These are phyloP conservation scores for Talaromyces sp. DNA, from an alignment of 2,329 filamentous ascomycete genomes.

Conservation along the genomic window DNA sequence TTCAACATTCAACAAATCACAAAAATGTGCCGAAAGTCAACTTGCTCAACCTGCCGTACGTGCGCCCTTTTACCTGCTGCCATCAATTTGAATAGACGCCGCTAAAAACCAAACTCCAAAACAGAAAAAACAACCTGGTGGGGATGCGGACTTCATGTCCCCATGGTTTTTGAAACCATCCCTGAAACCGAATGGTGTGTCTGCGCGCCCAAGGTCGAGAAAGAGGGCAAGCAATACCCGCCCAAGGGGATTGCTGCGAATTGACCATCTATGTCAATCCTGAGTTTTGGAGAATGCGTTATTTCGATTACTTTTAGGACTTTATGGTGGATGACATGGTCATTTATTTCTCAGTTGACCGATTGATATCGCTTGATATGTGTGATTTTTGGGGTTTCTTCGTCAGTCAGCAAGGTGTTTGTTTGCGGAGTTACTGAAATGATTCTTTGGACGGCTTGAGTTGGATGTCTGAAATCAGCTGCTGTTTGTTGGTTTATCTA, in stretches of 20 bases:
- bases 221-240: slow-evolving; percentile 13
- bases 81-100: too few relatives aligned
- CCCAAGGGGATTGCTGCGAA: slow-evolving; percentile 12
- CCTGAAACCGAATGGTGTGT: slow-evolving; percentile 11
- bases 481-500: not conserved
- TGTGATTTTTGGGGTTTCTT: not conserved
- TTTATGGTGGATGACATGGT: not conserved
- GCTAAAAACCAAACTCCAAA: not conserved
- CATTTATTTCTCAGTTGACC: too few relatives aligned
- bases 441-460: not conserved
- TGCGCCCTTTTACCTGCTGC: too few relatives aligned
- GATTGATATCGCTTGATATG: not conserved
- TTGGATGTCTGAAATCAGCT: not conserved
- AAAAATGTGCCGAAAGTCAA: slow-evolving; percentile 13
- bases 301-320: not conserved
- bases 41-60: slow-evolving; percentile 15
- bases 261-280: slow-evolving; percentile 1
- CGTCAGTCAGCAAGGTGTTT: not conserved
- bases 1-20: not conserved
- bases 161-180: slow-evolving; percentile 13
- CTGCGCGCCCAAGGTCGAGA: slow-evolving; percentile 11
- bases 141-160: slow-evolving; percentile 14
- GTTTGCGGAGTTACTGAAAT: not conserved
- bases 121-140: slow-evolving; percentile 15
- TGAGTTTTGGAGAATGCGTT: not conserved